Evolutionary conservation across 106 monocot genomes (phyloP), one percentile per base, ranked within the genome.

Genomic region (Dioscorea dumetorum): DNA sequence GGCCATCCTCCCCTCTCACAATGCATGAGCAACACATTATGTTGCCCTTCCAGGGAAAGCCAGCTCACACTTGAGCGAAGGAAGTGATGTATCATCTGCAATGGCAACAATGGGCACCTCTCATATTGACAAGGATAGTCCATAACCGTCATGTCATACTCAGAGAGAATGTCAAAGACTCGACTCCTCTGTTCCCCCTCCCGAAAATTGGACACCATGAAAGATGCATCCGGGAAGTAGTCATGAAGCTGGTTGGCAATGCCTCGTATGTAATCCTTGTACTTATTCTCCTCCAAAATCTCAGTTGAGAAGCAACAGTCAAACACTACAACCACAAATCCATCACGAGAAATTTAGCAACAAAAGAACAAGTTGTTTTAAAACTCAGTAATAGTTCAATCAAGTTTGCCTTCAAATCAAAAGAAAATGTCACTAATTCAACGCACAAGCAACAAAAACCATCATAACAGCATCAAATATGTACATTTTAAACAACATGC

Each of bases 1-100:
- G 97, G 97, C 92, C 97, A 97, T 8, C 97, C 86, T 57, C 89
- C 92, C 72, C 82, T 84, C 48, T 97, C 97, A 22, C 91, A 97
- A 61, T 97, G 97, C 85, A 97, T 88, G 58, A 97, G 64, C 67
- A 97, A 51, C 56, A 92, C 81, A 73, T 97, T 97, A 22, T 87
- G 86, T 20, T 92, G 84, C 13, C 91, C 92, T 68, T 91, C 97
- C 59, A 87, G 10, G 20, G 97, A 87, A 15, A 97, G 70, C 97
- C 89, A 97, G 64, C 82, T 97, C 77, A 92, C 92, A 59, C 92
- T 86, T 7, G 97, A 91, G 67, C 72, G 82, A 59, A 97, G 64
- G 63, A 97, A 97, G 70, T 92, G 97, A 50, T 89, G 88, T 58
- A 97, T 74, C 91, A 90, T 97, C 79, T 89, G 92, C 67, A 97